Base-by-base conservation (phyloP, 2,329 filamentous ascomycete species). In the Fusarium sp. region DNA sequence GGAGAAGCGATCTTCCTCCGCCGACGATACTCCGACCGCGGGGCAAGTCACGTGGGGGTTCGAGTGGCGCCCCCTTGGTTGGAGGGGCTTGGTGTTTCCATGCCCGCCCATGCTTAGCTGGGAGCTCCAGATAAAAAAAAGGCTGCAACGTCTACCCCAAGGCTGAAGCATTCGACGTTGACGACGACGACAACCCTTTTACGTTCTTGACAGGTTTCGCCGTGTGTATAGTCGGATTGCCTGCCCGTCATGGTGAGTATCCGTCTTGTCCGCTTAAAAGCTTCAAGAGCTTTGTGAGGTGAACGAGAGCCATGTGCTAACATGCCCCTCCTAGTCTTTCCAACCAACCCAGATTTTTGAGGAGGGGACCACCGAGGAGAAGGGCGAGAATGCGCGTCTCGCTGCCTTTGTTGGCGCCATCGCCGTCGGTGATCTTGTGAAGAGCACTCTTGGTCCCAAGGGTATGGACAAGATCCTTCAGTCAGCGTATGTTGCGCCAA, bases 381-480 rank as follows among this genome's bases (percentile, higher is more conserved):
- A 97, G 85, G 96, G 96, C 77, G 95, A 98, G 85, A 98, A 98
- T 91, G 95, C 96, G 77, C 93, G 95, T 87, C 91, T 98, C 75
- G 91, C 93, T n/a, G 95, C 95, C 71, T 99, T 99, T 77, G 95
- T 99, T 61, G 96, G 96, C 75, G 96, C 96, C 79, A 99, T 99
- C 78, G 96, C 96, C 61, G 96, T 99, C 50, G 96, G 96, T 58
- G 96, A 99, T 77, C 83, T 99, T 73, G 96, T 99, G 58, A 99
- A 99, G 87, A 97, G 93, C 81, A 98, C 96, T 10, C 84, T 99
- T 33, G 96, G 96, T 6, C 96, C 96, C 36, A 98, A 98, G 85
- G 96, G 96, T 74, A 98, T 98, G 94, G 96, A 98, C 86, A 97
- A 97, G 86, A 97, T 97, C 80, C 85, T 97, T 78, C 93, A 97